Evolutionary conservation across 2,329 filamentous ascomycete species (phyloP).

Genomic region (Colletotrichum limetticola): DNA sequence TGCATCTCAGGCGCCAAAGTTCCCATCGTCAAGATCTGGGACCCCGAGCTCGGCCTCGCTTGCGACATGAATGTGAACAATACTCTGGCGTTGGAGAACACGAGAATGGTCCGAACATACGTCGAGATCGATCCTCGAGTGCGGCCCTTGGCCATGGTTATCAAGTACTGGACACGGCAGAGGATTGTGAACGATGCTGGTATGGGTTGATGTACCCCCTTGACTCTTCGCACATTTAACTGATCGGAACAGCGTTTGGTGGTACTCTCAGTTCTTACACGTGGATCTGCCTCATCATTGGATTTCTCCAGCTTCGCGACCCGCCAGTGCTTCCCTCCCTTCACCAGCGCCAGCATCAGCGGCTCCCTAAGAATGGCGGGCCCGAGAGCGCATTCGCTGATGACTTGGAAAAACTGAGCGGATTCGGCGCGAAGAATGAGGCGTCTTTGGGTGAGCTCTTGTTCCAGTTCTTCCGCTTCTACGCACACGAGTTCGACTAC

Average conservation of each 20-base stretch:
- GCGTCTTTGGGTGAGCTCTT: constrained; percentile 87
- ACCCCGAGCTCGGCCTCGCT: constrained; percentile 87
- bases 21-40: constrained; percentile 98
- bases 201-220: constrained; percentile 57
- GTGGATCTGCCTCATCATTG: constrained; percentile 98
- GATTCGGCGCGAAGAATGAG: constrained; percentile 82
- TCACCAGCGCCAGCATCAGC: constrained; percentile 77
- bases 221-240: constrained; percentile 28
- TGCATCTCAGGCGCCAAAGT: constrained; percentile 96
- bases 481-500: constrained; percentile 93
- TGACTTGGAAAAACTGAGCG: constrained; percentile 78
- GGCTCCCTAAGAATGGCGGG: constrained; percentile 68
- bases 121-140: constrained; percentile 93
- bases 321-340: constrained; percentile 87
- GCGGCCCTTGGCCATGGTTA: constrained; percentile 91
- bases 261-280: constrained; percentile 98
- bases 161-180: constrained; percentile 96
- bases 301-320: constrained; percentile 88
- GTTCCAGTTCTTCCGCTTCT: constrained; percentile 95
- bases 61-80: constrained; percentile 99
- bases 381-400: constrained; percentile 85
- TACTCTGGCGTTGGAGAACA: constrained; percentile 93
- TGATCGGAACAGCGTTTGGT: constrained; percentile 74
- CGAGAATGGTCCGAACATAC: constrained; percentile 97
- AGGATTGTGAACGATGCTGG: constrained; percentile 96